Conservation (phyloP, 2,329 filamentous ascomycete species). For the Alternaria sp. region DNA sequence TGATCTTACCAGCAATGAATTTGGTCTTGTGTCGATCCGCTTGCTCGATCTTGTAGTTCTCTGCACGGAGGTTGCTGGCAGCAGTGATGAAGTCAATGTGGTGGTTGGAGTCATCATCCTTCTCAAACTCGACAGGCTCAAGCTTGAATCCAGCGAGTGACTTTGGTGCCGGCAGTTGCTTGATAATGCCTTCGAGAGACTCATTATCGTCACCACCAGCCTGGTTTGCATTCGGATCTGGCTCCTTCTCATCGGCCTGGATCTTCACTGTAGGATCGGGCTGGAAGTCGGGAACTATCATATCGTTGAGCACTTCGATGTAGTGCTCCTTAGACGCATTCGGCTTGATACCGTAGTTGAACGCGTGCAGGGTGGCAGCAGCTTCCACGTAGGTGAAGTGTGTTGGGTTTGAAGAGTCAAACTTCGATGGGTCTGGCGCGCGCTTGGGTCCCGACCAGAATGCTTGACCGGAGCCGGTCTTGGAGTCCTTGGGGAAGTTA, state of each 20-base stretch:
- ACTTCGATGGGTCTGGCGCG: slow-evolving; percentile 89
- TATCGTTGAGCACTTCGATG: slow-evolving; percentile 80
- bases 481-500: slow-evolving; percentile 96
- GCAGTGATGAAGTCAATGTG: slow-evolving; percentile 99
- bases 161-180: slow-evolving; percentile 78
- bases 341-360: slow-evolving; percentile 97
- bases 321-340: slow-evolving; percentile 77
- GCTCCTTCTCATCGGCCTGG: slow-evolving; percentile 93
- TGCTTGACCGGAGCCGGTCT: slow-evolving; percentile 83
- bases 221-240: slow-evolving; percentile 80
- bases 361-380: slow-evolving; percentile 91
- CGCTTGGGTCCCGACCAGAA: slow-evolving; percentile 99
- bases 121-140: slow-evolving; percentile 94
- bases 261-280: slow-evolving; percentile 94
- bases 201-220: slow-evolving; percentile 73
- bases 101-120: slow-evolving; percentile 96
- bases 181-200: slow-evolving; percentile 76
- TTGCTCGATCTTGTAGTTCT: slow-evolving; percentile 96
- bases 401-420: slow-evolving; percentile 82
- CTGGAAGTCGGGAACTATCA: slow-evolving; percentile 94
- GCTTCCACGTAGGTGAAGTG: slow-evolving; percentile 89
- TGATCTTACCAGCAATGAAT: slow-evolving; percentile 99
- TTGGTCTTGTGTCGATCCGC: slow-evolving; percentile 98
- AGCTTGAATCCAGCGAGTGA: slow-evolving; percentile 87
- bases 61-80: slow-evolving; percentile 92